These are phyloP conservation scores for Scedosporium boydii DNA, from an alignment of 2,329 filamentous ascomycete species.

Conservation along the genomic window DNA sequence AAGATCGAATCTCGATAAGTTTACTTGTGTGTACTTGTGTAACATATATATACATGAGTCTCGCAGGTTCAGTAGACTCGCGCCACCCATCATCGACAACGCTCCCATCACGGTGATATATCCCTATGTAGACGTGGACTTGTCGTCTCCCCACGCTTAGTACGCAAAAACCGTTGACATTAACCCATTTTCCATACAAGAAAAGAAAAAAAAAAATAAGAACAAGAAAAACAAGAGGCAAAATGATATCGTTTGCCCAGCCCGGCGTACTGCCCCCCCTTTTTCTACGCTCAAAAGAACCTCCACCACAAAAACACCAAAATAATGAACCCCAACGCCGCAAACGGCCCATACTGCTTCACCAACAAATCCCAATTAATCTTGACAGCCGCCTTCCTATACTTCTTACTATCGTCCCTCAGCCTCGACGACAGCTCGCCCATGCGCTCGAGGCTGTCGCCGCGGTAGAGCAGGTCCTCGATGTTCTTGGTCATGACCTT, in stretches of 20 bases:
- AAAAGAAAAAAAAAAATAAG: too few species aligned
- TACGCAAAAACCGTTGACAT: too few species aligned
- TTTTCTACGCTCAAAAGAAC: slow-evolving; percentile 59
- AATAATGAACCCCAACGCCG: slow-evolving; percentile 69
- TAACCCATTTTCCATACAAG: too few species aligned
- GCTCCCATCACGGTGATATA: slow-evolving; percentile 25
- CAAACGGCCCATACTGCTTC: slow-evolving; percentile 95
- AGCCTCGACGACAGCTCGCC: slow-evolving; percentile 83
- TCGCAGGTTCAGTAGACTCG: neutral
- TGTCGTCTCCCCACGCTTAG: neutral
- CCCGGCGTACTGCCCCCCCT: neutral
- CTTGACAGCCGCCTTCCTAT: slow-evolving; percentile 79
- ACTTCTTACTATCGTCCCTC: slow-evolving; percentile 89
- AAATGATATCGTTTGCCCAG: neutral
- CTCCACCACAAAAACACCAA: slow-evolving; percentile 85
- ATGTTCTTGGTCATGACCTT: slow-evolving; percentile 99
- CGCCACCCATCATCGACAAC: neutral
- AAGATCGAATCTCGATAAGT: neutral
- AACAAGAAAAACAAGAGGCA: neutral
- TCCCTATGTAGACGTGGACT: slow-evolving; percentile 27
- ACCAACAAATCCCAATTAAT: slow-evolving; percentile 97
- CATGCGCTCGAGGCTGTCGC: slow-evolving; percentile 93
- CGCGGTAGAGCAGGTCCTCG: slow-evolving; percentile 89
- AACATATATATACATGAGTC: slow-evolving; percentile 5
- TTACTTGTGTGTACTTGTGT: too few species aligned